Percentiles rank a stretch among this genome's conserved stretches.
phyloP scores from a whole-genome alignment of 805 yeast genomes.

The Cyberlindnera maritima region DNA sequence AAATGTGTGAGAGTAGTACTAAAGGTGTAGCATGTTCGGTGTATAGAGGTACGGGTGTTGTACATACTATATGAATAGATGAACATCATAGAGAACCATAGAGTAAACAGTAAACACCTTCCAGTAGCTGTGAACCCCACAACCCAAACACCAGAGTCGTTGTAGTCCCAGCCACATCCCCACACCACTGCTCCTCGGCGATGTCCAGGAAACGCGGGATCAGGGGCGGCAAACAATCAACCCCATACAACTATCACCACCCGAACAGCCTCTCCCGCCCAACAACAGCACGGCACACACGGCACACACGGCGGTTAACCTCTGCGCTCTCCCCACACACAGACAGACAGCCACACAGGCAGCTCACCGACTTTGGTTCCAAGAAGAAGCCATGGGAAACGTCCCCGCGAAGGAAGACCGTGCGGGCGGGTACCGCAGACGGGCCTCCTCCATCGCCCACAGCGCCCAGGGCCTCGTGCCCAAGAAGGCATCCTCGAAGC shows the following conservation, averaged over 20 bases:
- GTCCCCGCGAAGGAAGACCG: conserved; percentile 44
- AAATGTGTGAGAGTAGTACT: no score
- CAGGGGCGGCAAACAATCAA: conserved; percentile 2
- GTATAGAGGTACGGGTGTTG: no score
- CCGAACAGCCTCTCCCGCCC: not conserved
- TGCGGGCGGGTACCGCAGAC: conserved; percentile 11
- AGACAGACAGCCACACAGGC: not conserved
- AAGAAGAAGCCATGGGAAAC: conserved; percentile 40
- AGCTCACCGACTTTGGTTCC: not conserved
- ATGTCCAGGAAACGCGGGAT: conserved; percentile 1
- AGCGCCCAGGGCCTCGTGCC: conserved; percentile 8
- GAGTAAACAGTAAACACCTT: no score
- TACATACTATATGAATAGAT: no score
- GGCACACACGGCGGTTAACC: not conserved
- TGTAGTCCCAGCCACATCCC: no score
- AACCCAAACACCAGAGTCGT: no score
- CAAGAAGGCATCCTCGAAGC: conserved; percentile 19
- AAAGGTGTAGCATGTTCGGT: no score
- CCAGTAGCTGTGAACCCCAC: no score
- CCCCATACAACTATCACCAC: not conserved
- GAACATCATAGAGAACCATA: no score
- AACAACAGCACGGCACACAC: no score
- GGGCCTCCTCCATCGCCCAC: conserved; percentile 11
- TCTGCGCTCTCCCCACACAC: not conserved
- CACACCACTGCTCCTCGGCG: not conserved